Conservation (phyloP, 2,329 filamentous ascomycete species). For the Aplosporella prunicola region DNA sequence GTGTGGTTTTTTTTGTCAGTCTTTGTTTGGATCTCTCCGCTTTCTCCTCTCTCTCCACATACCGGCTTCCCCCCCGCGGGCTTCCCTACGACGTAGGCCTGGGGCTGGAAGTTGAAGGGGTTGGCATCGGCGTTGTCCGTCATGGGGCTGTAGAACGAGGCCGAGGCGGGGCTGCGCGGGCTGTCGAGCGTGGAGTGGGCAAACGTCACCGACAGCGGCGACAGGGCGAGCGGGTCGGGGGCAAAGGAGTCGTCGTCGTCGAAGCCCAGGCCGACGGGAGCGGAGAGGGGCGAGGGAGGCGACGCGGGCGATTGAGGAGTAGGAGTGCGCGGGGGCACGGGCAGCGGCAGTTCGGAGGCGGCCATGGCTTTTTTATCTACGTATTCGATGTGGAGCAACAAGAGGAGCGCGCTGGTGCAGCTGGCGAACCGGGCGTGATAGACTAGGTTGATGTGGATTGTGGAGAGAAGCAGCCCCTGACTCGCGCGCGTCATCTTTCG, state of each 20-base stretch:
- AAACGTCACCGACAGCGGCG: conserved; percentile 31
- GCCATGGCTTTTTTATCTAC: too few species aligned
- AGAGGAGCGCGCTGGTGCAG: too few species aligned
- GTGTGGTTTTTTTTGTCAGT: too few species aligned
- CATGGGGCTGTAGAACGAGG: conserved; percentile 65
- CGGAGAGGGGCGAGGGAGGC: too few species aligned
- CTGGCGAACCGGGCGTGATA: too few species aligned
- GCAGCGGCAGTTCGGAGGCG: conserved; percentile 47
- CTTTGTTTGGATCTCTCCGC: background rate
- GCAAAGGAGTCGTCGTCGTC: conserved; percentile 15
- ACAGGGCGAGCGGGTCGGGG: conserved; percentile 25
- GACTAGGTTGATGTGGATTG: too few species aligned
- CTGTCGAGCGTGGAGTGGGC: conserved; percentile 33
- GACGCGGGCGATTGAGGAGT: conserved; percentile 45
- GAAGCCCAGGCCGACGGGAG: conserved; percentile 26
- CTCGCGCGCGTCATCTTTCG: too few species aligned
- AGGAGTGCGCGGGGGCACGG: conserved; percentile 52
- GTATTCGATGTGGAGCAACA: too few species aligned
- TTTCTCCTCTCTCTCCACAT: conserved; percentile 25
- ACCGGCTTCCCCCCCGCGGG: conserved; percentile 69
- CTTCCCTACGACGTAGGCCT: conserved; percentile 42
- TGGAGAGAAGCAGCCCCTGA: too few species aligned
- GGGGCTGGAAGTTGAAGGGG: conserved; percentile 91
- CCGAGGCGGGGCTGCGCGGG: conserved; percentile 26
- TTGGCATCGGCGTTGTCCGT: conserved; percentile 47